Evolutionary conservation across 805 yeast genomes (phyloP), one percentile per base, ranked within the genome.

Genomic region (Yamadazyma sp.): DNA sequence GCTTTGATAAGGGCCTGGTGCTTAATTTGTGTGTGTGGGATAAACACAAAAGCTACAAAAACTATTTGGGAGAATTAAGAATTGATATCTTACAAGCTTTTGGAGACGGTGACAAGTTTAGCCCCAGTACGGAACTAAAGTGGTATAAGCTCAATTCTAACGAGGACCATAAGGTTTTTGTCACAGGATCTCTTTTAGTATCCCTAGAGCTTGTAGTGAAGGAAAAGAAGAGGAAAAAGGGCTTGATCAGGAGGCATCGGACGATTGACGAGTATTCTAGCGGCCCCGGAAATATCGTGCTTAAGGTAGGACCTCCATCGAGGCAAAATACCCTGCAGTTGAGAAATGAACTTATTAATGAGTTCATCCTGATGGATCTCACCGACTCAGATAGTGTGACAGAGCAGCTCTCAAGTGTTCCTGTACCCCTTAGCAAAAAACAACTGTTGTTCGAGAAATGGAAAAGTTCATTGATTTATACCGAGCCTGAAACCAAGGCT

Each of bases 71-170:
- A 1, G 74, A 69, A 40, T 48, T 62, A 8, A 44, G 74, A 17
- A 33, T 68, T 10, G 46, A 48, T 15, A 38, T 67, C 1, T 36
- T 46, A 12, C 67, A 62, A 12, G 27, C 65, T 4, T 68, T 68
- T 42, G 19, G 44, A 37, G 41, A 39, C 6, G 34, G 28, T 1
- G 30, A 19, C 9, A 4, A 14, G 6, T 42, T 54, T 35, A 28
- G 28, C 5, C 32, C 43, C n/a, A 26, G 18, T 9, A 56, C 60
- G 2, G 64, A 59, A 2, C 50, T 72, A 7, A 59, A 64, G 34
- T 75, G 78, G 78, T 69, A 64, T 47, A 61, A 63, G 42, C 51
- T 75, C 5, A 61, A 64, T 34, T 70, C 77, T 6, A 65, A 65
- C 15, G 56, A 53, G 28, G 50, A 58, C 1, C 54, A 67, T 37